These are phyloP conservation scores for Panicum virgatum DNA, from an alignment of 202 grass and related monocot genomes.

Conservation along the genomic window DNA sequence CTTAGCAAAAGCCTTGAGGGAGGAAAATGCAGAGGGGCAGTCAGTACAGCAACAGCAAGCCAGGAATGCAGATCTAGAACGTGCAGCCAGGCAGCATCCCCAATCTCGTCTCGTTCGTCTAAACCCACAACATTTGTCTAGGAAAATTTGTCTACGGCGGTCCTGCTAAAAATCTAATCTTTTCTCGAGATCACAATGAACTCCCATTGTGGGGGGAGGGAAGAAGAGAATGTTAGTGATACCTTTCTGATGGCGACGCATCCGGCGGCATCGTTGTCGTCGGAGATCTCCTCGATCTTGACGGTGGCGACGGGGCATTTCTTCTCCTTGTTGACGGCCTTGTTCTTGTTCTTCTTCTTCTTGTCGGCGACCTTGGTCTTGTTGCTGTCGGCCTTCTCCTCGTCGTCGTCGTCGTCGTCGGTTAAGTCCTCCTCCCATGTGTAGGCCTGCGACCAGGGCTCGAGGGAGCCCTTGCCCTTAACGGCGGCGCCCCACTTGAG, in stretches of 20 bases:
- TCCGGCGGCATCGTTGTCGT: conserved; percentile 51
- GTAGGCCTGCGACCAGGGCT: conserved; percentile 65
- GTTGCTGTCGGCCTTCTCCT: not conserved
- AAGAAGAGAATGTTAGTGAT: not conserved
- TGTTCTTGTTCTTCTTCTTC: not conserved
- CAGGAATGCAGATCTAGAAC: not conserved
- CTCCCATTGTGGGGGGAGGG: too few relatives aligned
- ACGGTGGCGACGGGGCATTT: conserved; percentile 36
- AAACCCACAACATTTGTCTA: not conserved
- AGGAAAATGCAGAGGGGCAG: not conserved
- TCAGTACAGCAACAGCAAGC: not conserved
- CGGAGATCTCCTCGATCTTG: conserved; percentile 72
- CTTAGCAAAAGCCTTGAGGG: conserved; percentile 58
- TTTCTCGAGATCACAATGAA: not conserved
- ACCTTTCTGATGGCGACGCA: conserved; percentile 78
- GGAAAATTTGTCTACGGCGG: not conserved
- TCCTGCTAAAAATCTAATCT: not conserved
- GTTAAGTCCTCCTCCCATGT: conserved; percentile 57
- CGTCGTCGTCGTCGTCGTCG: conserved; percentile 27
- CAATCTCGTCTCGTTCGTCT: not conserved
- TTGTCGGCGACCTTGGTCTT: not conserved
- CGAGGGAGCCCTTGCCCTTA: conserved; percentile 68
- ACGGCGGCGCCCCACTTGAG: conserved; percentile 71
- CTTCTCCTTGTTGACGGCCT: conserved; percentile 23
- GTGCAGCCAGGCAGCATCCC: too few relatives aligned